Conservation (phyloP, 345 rosid species). For the Trapa bicornis region DNA sequence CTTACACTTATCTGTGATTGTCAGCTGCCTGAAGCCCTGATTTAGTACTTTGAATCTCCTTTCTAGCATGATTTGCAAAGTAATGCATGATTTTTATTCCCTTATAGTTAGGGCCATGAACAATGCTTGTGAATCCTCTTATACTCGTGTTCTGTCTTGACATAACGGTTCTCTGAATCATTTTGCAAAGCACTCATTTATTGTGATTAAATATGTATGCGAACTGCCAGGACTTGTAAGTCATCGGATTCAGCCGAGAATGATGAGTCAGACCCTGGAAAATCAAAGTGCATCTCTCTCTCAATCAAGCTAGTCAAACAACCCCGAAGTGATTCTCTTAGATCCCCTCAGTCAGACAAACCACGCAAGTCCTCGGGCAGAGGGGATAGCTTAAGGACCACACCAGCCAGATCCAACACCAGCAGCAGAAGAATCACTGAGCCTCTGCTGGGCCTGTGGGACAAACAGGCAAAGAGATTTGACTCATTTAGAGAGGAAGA, state of each 20-base stretch:
- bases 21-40: too few species aligned
- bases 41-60: too few species aligned
- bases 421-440: constrained; percentile 50
- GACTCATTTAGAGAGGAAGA: constrained; percentile 63
- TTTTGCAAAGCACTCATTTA: background rate
- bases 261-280: constrained; percentile 33
- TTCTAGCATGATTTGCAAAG: too few species aligned
- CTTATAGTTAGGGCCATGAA: background rate
- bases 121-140: background rate
- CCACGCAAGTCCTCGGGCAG: constrained; percentile 44
- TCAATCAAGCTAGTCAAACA: constrained; percentile 54
- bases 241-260: constrained; percentile 36
- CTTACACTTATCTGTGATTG: too few species aligned
- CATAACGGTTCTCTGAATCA: background rate
- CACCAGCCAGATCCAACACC: constrained; percentile 17
- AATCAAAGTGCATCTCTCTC: constrained; percentile 45
- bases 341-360: constrained; percentile 62
- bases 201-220: background rate
- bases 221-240: constrained; percentile 37
- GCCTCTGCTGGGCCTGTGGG: constrained; percentile 18
- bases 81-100: too few species aligned
- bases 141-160: too few species aligned
- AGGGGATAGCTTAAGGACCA: constrained; percentile 18
- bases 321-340: constrained; percentile 43
- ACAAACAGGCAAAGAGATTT: constrained; percentile 27